A percentile compares a stretch with the other conserved stretches of the same genome.
Evolutionary conservation across 2,329 filamentous ascomycete species (phyloP).

Genomic region (Talaromyces amestolkiae): DNA sequence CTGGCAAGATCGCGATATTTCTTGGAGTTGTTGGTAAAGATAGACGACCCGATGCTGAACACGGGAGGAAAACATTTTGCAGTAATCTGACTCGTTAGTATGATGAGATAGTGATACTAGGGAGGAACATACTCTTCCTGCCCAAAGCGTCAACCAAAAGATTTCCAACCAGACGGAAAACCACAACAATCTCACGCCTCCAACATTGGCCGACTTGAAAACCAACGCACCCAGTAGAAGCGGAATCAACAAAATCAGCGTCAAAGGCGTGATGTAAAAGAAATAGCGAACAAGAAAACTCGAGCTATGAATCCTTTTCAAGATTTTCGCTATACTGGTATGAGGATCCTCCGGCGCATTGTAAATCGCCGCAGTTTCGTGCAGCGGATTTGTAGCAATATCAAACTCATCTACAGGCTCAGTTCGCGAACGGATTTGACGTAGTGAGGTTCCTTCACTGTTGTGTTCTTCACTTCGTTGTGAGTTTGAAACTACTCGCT

Average conservation of each 20-base stretch:
- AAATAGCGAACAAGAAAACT: constrained; percentile 68
- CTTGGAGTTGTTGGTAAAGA: constrained; percentile 82
- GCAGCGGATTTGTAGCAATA: constrained; percentile 64
- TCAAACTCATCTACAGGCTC: constrained; percentile 66
- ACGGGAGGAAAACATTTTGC: constrained; percentile 64
- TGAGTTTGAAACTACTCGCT: constrained; percentile 55
- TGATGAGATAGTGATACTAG: too few species aligned
- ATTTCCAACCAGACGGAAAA: constrained; percentile 95
- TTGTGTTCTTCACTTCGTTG: constrained; percentile 35
- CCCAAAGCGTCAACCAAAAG: constrained; percentile 88
- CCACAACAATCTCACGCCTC: constrained; percentile 78
- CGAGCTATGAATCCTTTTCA: constrained; percentile 64
- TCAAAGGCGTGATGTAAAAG: constrained; percentile 66
- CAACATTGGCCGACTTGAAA: constrained; percentile 61
- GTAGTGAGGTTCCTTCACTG: constrained; percentile 46
- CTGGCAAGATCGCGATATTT: constrained; percentile 91
- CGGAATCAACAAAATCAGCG: constrained; percentile 64
- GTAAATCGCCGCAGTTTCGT: constrained; percentile 65
- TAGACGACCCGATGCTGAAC: constrained; percentile 63
- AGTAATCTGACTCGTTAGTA: constrained; percentile 46
- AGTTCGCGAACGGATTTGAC: constrained; percentile 52
- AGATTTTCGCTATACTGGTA: constrained; percentile 60
- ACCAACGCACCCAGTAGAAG: constrained; percentile 62
- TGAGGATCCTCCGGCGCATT: constrained; percentile 62
- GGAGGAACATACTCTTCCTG: constrained; percentile 53